phyloP scores from a whole-genome alignment of 2,329 filamentous ascomycete genomes.

The Zasmidium citrigriseum region DNA sequence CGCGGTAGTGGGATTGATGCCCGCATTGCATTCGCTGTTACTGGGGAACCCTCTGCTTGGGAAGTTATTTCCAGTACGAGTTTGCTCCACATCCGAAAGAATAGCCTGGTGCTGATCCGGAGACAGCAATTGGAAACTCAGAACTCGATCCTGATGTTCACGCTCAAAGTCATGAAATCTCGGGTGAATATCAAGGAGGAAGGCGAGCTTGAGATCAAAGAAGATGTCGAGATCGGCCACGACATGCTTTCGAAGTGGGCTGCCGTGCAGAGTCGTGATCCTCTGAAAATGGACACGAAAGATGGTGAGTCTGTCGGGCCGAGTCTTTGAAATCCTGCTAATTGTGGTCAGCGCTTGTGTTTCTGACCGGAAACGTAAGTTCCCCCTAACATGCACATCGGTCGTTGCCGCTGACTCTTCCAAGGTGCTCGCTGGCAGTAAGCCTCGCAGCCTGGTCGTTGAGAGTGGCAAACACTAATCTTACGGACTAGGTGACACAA shows the following conservation, averaged over 20 bases:
- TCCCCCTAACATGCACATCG: too few species aligned
- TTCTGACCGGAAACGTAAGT: too few species aligned
- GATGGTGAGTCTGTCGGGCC: too few species aligned
- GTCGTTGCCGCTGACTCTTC: too few species aligned
- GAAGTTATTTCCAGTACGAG: slow-evolving; percentile 30
- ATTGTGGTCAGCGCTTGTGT: too few species aligned
- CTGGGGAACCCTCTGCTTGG: slow-evolving; percentile 27
- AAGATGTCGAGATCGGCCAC: slow-evolving; percentile 17
- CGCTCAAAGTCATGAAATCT: slow-evolving; percentile 36
- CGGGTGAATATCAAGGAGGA: slow-evolving; percentile 17
- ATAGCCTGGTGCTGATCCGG: too few species aligned
- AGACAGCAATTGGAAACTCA: slow-evolving; percentile 40
- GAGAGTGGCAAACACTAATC: too few species aligned
- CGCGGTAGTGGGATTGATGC: slow-evolving; percentile 13
- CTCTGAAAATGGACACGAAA: slow-evolving; percentile 31
- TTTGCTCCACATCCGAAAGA: too few species aligned
- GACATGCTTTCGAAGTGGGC: slow-evolving; percentile 36
- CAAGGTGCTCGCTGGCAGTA: too few species aligned
- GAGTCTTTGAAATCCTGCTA: too few species aligned
- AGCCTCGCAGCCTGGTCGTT: too few species aligned
- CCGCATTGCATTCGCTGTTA: slow-evolving; percentile 12
- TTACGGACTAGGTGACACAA: slow-evolving; percentile 32
- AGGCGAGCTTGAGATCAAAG: slow-evolving; percentile 8
- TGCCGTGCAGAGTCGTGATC: slow-evolving; percentile 31
- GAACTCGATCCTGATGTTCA: slow-evolving; percentile 38